Percentiles rank a stretch among this genome's conserved stretches.
Conservation (phyloP, 225 moss, liverwort and hornwort species). For the Bryoerythrophyllum caledonicum region DNA sequence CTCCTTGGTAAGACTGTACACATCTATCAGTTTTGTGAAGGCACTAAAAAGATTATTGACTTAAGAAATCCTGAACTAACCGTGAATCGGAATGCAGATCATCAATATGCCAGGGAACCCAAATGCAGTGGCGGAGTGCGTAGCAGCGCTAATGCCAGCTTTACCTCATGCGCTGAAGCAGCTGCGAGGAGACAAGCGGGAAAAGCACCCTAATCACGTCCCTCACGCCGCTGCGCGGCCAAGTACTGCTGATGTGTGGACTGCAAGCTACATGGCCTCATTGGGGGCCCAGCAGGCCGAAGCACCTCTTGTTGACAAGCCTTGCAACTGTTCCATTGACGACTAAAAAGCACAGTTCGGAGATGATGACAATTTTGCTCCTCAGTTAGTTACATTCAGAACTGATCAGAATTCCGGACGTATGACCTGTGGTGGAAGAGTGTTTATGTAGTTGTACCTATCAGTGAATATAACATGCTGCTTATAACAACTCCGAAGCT, state of each 20-base stretch:
- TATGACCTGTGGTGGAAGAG: not conserved
- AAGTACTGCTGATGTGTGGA: conserved; percentile 72
- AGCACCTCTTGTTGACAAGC: conserved; percentile 46
- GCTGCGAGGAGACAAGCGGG: conserved; percentile 88
- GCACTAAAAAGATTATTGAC: too few relatives aligned
- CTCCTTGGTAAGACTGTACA: conserved; percentile 61
- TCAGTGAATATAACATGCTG: not conserved
- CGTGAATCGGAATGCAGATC: conserved; percentile 49
- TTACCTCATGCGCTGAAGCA: conserved; percentile 92
- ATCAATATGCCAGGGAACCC: conserved; percentile 99
- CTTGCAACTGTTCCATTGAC: conserved; percentile 57
- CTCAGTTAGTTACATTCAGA: not conserved
- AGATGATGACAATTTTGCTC: not conserved
- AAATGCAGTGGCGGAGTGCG: conserved; percentile 91
- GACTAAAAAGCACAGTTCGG: conserved; percentile 9
- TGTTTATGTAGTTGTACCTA: not conserved
- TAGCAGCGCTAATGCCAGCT: conserved; percentile 87
- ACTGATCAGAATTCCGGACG: not conserved
- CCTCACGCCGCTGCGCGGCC: conserved; percentile 55
- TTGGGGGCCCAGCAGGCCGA: conserved; percentile 23
- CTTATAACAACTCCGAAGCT: not conserved
- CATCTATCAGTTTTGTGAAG: not conserved
- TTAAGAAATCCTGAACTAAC: not conserved
- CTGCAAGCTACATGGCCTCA: conserved; percentile 60
- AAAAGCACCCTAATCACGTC: conserved; percentile 93